Evolutionary conservation across 306 rosid species (phyloP).

Genomic region (Inga leiocalycina): DNA sequence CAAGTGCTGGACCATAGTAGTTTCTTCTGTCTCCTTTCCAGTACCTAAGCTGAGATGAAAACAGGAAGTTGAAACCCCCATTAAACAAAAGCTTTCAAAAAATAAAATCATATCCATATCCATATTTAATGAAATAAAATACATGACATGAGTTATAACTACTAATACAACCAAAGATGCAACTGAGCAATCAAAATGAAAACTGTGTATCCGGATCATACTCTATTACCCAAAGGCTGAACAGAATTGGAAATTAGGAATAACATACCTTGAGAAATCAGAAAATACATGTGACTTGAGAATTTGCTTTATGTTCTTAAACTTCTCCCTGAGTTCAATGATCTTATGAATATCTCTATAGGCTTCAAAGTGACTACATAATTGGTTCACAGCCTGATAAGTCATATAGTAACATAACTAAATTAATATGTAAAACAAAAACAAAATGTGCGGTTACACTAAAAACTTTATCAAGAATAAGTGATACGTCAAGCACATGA

Average conservation of each 20-base stretch:
- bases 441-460: not conserved
- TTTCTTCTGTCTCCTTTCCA: constrained; percentile 97
- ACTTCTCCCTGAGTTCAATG: constrained; percentile 96
- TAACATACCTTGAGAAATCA: constrained; percentile 86
- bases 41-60: constrained; percentile 94
- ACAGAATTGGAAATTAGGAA: constrained; percentile 26
- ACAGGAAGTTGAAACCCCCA: constrained; percentile 41
- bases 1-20: constrained; percentile 82
- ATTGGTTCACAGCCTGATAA: constrained; percentile 95
- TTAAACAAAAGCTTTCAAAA: constrained; percentile 28
- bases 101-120: constrained; percentile 13
- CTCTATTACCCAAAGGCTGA: constrained; percentile 6
- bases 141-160: not conserved
- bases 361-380: constrained; percentile 97
- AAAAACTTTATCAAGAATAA: constrained; percentile 29
- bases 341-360: constrained; percentile 97
- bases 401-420: constrained; percentile 35
- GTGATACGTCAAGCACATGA: not conserved
- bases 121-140: constrained; percentile 20
- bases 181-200: constrained; percentile 19
- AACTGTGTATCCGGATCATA: constrained; percentile 7
- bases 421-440: constrained; percentile 20
- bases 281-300: constrained; percentile 97
- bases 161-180: not conserved
- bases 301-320: constrained; percentile 95